phyloP scores from a whole-genome alignment of 2,329 filamentous ascomycete species.

The Stemphylium beticola region DNA sequence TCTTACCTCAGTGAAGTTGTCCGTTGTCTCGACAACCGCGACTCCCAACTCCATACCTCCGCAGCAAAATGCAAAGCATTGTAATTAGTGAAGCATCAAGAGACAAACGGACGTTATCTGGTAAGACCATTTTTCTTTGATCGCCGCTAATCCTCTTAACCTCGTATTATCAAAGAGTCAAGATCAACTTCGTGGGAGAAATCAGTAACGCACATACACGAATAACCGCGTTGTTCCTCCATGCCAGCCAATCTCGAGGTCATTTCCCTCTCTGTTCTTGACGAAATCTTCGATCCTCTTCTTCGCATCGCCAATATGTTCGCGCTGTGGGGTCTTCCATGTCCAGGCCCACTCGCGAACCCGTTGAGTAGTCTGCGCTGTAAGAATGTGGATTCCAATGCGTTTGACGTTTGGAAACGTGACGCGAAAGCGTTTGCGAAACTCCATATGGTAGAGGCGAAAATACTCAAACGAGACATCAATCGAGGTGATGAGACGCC shows the following conservation, averaged over 20 bases:
- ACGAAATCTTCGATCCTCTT: slow-evolving; percentile 6
- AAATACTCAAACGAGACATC: slow-evolving; percentile 16
- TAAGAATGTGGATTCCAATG: slow-evolving; percentile 11
- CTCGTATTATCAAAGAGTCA: too few relatives aligned
- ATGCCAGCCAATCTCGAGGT: slow-evolving; percentile 9
- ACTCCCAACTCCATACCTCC: too few relatives aligned
- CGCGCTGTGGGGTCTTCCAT: neutral
- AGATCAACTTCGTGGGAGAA: too few relatives aligned
- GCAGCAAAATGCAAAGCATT: too few relatives aligned
- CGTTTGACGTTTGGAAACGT: slow-evolving; percentile 19
- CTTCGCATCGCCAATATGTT: slow-evolving; percentile 5
- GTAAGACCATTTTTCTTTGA: too few relatives aligned
- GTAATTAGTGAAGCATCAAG: too few relatives aligned
- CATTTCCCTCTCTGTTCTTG: slow-evolving; percentile 11
- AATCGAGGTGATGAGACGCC: slow-evolving; percentile 13
- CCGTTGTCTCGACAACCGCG: too few relatives aligned
- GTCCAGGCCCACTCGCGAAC: neutral
- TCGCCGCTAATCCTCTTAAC: too few relatives aligned
- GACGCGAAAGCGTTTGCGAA: slow-evolving; percentile 7
- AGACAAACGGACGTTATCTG: too few relatives aligned
- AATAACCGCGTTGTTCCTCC: neutral
- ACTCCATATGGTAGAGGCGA: slow-evolving; percentile 5
- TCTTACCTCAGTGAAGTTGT: too few relatives aligned
- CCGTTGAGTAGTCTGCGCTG: neutral
- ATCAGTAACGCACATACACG: too few relatives aligned